A percentile compares a stretch with the other conserved stretches of the same genome.
Conservation (phyloP, 2,329 filamentous ascomycete species). For the Mycosphaerella arachidis region DNA sequence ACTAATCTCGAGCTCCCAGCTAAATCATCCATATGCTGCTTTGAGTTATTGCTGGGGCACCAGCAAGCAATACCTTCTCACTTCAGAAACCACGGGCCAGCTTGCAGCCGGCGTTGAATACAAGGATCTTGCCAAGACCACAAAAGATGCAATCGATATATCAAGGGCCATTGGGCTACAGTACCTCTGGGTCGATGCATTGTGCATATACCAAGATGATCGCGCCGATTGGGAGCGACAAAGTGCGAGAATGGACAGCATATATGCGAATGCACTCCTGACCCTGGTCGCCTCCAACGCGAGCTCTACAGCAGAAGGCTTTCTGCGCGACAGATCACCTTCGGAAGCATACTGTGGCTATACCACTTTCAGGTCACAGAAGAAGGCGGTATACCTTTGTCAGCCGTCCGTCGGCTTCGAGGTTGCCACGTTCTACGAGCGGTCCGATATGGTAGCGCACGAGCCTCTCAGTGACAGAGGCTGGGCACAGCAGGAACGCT, state of each 20-base stretch:
- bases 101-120: neutral
- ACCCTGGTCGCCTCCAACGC: neutral
- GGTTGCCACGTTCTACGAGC: neutral
- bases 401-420: neutral
- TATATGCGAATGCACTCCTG: conserved; percentile 3
- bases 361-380: neutral
- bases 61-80: neutral
- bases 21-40: neutral
- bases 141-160: conserved; percentile 4
- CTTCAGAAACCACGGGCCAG: neutral
- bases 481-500: neutral
- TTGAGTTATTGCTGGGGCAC: neutral
- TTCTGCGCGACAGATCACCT: neutral
- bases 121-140: neutral
- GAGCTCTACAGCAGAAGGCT: neutral
- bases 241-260: neutral
- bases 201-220: conserved; percentile 14
- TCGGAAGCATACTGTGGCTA: neutral
- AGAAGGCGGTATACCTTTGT: neutral
- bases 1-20: neutral
- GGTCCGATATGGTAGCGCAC: neutral
- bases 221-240: conserved; percentile 3
- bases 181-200: conserved; percentile 10
- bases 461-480: neutral
- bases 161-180: neutral